Base-by-base conservation (phyloP, 1,284 basidiomycete genomes). In the Moesziomyces parantarcticus region DNA sequence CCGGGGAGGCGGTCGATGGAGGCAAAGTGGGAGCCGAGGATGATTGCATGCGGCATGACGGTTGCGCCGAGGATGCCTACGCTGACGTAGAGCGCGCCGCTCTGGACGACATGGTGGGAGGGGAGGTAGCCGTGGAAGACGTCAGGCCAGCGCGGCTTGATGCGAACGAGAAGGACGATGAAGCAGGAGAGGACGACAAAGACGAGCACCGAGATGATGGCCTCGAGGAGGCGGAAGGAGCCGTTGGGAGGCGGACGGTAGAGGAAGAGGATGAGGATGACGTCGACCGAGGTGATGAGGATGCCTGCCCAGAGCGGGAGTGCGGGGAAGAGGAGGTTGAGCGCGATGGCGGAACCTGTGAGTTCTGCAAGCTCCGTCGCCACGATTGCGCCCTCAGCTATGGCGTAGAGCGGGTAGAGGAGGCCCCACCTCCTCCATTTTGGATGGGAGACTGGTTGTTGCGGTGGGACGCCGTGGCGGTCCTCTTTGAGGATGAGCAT, bases 111-210 rank as follows among this genome's bases (percentile, higher is more conserved):
- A 20, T 78, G 89, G 1, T 90, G 91, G 0, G 79, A 82, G 0
- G 95, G 95, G 13, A 97, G 77, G 78, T 89, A 95, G 11, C 95
- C 95, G n/a, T 89, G 79, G 83, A 98, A 96, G 1, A 92, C 91
- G 39, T 87, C 85, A 18, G 86, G 87, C 94, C 94, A 97, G 39
- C 90, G 79, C 0, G 95, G 90, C 45, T 88, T 76, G 22, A 94
- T 88, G 80, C 88, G 89, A 29, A 90, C 87, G 49, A 96, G 89
- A 62, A 97, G 88, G 45, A 94, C 86, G 45, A 89, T 87, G 87
- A 97, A 94, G 81, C 91, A 93, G 18, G 92, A 86, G 25, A 83
- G 46, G 40, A 82, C 80, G 50, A 74, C 66, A 25, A 81, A 53
- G 32, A 82, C 89, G 70, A 92, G 82, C 5, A 84, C 81, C n/a